phyloP scores from a whole-genome alignment of 2,329 filamentous ascomycete species.

The Diaporthe citriasiana region DNA sequence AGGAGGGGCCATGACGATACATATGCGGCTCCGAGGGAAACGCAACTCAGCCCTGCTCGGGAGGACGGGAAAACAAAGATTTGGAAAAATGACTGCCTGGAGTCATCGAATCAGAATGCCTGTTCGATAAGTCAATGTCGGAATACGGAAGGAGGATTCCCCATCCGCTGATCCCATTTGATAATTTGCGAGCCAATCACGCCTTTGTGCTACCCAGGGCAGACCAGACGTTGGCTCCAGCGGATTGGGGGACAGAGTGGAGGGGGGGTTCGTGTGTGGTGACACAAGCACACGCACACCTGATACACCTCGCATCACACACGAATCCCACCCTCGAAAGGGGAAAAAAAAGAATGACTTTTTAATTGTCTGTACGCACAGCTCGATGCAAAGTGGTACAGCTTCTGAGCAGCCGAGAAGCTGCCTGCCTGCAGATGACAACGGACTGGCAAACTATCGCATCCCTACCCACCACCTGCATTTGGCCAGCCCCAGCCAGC shows the following conservation, averaged over 20 bases:
- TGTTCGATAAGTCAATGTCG: neutral
- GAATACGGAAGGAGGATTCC: neutral
- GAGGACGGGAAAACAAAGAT: neutral
- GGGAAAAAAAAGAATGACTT: too few species aligned
- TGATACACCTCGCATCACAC: neutral
- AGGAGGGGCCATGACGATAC: neutral
- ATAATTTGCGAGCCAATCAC: slow-evolving; percentile 23
- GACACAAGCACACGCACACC: neutral
- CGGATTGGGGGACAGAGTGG: neutral
- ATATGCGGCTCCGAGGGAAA: slow-evolving; percentile 1
- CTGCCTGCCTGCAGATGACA: slow-evolving; percentile 20
- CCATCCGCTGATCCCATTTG: slow-evolving; percentile 3
- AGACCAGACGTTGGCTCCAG: neutral
- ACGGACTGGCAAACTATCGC: slow-evolving; percentile 2
- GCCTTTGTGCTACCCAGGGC: neutral
- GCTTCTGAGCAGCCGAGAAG: neutral
- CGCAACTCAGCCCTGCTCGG: neutral
- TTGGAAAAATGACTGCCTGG: neutral
- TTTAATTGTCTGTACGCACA: neutral
- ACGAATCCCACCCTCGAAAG: neutral
- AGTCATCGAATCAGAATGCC: neutral
- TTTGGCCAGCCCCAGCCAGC: neutral
- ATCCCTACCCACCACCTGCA: neutral
- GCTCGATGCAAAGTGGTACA: neutral
- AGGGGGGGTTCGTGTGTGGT: neutral